Evolutionary conservation across 2,329 filamentous ascomycete genomes (phyloP).

Genomic region (Septoria linicola): DNA sequence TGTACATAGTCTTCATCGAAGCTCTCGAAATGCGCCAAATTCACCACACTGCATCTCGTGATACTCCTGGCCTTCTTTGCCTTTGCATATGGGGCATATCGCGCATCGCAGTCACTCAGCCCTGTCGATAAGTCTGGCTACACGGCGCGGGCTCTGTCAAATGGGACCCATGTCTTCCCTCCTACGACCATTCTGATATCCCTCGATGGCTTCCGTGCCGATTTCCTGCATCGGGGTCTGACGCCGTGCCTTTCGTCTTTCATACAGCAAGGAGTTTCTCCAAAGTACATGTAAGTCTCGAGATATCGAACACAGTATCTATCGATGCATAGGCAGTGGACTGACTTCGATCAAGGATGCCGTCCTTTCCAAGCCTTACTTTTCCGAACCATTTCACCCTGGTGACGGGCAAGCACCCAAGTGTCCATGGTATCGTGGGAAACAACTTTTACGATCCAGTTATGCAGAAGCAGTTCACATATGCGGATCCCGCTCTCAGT

Average conservation of each 20-base stretch:
- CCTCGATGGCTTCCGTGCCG: constrained; percentile 91
- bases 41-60: constrained; percentile 43
- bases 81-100: constrained; percentile 57
- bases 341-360: constrained; percentile 45
- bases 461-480: constrained; percentile 77
- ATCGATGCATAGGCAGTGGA: too few relatives aligned
- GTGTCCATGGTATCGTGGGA: constrained; percentile 87
- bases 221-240: constrained; percentile 79
- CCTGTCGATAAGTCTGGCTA: constrained; percentile 12
- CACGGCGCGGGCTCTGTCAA: constrained; percentile 51
- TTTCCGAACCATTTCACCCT: constrained; percentile 95
- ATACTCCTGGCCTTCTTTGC: constrained; percentile 56
- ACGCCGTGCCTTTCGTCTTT: constrained; percentile 81
- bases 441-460: constrained; percentile 92
- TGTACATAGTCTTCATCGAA: constrained; percentile 32
- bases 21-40: constrained; percentile 40
- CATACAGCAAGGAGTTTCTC: constrained; percentile 79
- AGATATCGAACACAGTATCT: too few relatives aligned
- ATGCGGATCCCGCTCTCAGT: constrained; percentile 72
- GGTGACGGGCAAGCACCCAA: constrained; percentile 86
- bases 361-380: constrained; percentile 92
- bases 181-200: constrained; percentile 93
- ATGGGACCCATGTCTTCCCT: constrained; percentile 84
- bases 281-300: constrained; percentile 68
- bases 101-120: constrained; percentile 45